phyloP scores from a whole-genome alignment of 2,329 filamentous ascomycete species.

The Lasiodiplodia hormozganensis region DNA sequence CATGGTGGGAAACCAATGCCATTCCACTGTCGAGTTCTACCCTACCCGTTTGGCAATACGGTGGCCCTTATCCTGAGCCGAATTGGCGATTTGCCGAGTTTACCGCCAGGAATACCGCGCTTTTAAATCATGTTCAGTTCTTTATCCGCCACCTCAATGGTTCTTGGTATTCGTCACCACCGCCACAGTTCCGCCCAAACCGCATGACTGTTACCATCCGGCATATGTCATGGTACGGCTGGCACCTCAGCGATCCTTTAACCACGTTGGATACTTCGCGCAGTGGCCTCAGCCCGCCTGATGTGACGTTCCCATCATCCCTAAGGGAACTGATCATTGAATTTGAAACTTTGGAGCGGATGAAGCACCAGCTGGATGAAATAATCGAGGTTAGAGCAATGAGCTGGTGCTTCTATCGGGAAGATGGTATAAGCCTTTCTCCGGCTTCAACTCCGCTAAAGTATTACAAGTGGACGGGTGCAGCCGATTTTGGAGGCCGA shows the following conservation, averaged over 20 bases:
- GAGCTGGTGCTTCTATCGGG: neutral
- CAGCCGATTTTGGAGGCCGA: slow-evolving; percentile 4
- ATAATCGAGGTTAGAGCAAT: slow-evolving; percentile 29
- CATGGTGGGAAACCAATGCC: slow-evolving; percentile 47
- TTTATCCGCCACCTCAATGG: slow-evolving; percentile 1
- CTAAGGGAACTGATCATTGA: slow-evolving; percentile 32
- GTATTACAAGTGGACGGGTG: slow-evolving; percentile 5
- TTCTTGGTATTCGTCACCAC: neutral
- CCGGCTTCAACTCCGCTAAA: neutral
- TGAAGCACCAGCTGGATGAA: slow-evolving; percentile 32
- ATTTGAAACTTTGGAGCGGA: slow-evolving; percentile 33
- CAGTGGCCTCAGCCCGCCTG: slow-evolving; percentile 31
- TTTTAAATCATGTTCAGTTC: slow-evolving; percentile 19
- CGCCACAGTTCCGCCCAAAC: slow-evolving; percentile 42
- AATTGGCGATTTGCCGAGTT: neutral
- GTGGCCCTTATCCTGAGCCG: neutral
- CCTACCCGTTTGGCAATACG: slow-evolving; percentile 18
- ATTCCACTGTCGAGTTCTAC: slow-evolving; percentile 44
- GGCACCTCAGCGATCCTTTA: slow-evolving; percentile 98
- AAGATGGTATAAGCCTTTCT: neutral
- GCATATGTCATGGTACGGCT: slow-evolving; percentile 67
- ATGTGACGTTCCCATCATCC: slow-evolving; percentile 28
- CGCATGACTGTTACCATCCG: slow-evolving; percentile 55
- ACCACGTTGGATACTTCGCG: slow-evolving; percentile 86
- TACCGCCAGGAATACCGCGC: slow-evolving; percentile 9